A percentile compares a stretch with the other conserved stretches of the same genome.
These are phyloP conservation scores for Solanum lycopersicoides DNA, from an alignment of 257 asterid species.

Conservation along the genomic window DNA sequence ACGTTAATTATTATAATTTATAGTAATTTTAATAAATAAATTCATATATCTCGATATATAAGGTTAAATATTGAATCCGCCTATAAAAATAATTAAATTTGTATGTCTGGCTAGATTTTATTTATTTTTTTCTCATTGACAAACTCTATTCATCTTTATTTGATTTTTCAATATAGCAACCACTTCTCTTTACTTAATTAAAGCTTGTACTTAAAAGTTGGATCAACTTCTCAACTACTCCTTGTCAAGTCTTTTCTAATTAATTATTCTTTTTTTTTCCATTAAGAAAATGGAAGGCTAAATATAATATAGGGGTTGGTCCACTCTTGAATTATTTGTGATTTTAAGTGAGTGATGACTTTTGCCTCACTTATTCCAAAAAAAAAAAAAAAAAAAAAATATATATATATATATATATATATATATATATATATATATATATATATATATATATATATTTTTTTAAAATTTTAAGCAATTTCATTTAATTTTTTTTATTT, in stretches of 20 bases:
- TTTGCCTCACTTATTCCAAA: not conserved
- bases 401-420: too few species aligned
- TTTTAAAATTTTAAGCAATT: not conserved
- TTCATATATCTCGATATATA: not conserved
- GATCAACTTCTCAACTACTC: not conserved
- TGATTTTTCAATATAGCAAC: not conserved
- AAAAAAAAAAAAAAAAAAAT: not conserved
- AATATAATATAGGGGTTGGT: not conserved
- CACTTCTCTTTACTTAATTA: not conserved
- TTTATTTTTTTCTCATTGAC: not conserved
- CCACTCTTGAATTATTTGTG: not conserved
- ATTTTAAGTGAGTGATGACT: not conserved
- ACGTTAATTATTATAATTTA: too few species aligned
- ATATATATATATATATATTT: too few species aligned
- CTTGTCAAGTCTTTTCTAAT: not conserved
- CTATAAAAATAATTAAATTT: not conserved
- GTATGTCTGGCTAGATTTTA: not conserved
- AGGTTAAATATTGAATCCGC: fast-evolving
- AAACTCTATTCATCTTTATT: not conserved
- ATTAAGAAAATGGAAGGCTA: not conserved
- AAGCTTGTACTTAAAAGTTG: not conserved
- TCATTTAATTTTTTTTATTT: too few species aligned
- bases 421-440: too few species aligned
- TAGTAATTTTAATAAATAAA: too few species aligned
- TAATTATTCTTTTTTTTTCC: not conserved